phyloP scores from a whole-genome alignment of 2,329 filamentous ascomycete genomes.

The Scedosporium apiospermum region DNA sequence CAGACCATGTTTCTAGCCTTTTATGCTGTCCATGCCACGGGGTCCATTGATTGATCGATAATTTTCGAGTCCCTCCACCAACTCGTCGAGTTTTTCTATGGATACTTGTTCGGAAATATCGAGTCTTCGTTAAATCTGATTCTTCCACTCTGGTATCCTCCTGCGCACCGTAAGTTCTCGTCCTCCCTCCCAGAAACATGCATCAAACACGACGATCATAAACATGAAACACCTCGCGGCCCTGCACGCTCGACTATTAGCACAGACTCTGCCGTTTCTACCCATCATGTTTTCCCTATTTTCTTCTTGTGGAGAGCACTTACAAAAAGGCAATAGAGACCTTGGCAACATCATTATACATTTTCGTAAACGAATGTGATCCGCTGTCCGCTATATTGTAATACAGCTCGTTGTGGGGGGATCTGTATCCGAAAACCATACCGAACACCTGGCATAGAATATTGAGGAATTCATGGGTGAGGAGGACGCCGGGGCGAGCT shows the following conservation, averaged over 20 bases:
- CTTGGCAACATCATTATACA: background rate
- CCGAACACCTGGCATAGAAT: background rate
- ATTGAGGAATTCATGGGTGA: background rate
- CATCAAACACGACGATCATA: background rate
- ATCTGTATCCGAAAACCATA: background rate
- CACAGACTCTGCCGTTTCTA: background rate
- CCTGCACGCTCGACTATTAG: background rate
- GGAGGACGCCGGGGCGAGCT: background rate
- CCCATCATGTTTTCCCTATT: background rate
- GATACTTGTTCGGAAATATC: too few species aligned
- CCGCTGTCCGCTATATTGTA: background rate
- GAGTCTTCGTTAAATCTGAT: too few species aligned
- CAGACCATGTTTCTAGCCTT: too few species aligned
- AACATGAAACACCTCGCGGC: background rate
- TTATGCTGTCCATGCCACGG: too few species aligned
- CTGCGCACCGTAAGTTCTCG: background rate
- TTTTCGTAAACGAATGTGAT: background rate
- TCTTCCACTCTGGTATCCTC: background rate
- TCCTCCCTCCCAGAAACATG: background rate
- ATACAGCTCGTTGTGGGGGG: background rate
- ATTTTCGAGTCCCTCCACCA: too few species aligned
- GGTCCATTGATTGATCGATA: too few species aligned
- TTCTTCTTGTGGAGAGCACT: background rate
- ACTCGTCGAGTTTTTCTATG: too few species aligned
- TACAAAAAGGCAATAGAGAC: background rate